A percentile compares a stretch with the other conserved stretches of the same genome.
Evolutionary conservation across 345 rosid genomes (phyloP).

Genomic region (Euphorbia lathyris): DNA sequence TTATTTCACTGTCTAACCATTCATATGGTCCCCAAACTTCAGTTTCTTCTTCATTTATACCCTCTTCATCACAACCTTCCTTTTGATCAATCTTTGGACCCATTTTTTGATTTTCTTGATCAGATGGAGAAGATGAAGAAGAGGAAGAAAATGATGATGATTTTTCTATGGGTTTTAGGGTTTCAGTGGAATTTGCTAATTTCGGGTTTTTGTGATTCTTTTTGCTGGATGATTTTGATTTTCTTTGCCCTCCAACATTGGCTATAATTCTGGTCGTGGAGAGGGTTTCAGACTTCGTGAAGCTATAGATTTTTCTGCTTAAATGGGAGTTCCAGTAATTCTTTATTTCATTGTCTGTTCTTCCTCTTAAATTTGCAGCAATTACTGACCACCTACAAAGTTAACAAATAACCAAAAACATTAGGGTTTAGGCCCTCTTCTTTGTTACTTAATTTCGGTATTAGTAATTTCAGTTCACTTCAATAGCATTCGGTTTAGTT

Average conservation of each 20-base stretch:
- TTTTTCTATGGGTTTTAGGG: conserved; percentile 3
- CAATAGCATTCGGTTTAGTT: too few species aligned
- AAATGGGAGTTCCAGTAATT: conserved; percentile 88
- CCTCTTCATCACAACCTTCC: too few species aligned
- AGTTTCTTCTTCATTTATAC: not conserved
- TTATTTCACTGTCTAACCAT: conserved; percentile 70
- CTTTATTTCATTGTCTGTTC: conserved; percentile 91
- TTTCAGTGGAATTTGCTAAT: conserved; percentile 1
- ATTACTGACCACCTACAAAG: conserved; percentile 69
- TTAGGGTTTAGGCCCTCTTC: too few species aligned
- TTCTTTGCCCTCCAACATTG: conserved; percentile 19
- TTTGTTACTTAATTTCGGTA: too few species aligned
- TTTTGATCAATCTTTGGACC: not conserved
- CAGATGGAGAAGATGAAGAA: not conserved
- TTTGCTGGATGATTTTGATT: conserved; percentile 29
- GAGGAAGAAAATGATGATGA: not conserved
- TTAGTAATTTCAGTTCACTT: too few species aligned
- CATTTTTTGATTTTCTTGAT: not conserved
- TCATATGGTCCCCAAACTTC: conserved; percentile 55
- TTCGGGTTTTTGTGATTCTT: conserved; percentile 32
- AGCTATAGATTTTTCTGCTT: conserved; percentile 56
- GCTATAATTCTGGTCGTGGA: not conserved
- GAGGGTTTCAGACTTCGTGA: conserved; percentile 13
- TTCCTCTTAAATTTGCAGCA: conserved; percentile 73
- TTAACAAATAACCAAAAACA: not conserved